A percentile compares a stretch with the other conserved stretches of the same genome.
Evolutionary conservation across 202 grass and related monocot genomes (phyloP).

Genomic region (Panicum hallii): DNA sequence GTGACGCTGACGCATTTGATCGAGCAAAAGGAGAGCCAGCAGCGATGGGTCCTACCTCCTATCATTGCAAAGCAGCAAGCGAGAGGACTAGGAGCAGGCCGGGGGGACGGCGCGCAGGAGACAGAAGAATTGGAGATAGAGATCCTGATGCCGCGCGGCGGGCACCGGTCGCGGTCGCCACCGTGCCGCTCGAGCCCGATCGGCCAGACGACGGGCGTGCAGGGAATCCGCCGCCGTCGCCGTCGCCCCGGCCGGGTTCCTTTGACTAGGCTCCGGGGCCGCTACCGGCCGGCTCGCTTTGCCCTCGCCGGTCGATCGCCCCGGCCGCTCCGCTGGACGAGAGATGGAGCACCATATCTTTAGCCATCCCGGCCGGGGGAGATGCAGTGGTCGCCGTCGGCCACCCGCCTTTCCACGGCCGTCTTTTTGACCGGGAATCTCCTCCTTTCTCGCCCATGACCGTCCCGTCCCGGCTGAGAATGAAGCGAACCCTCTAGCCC

Average conservation of each 20-base stretch:
- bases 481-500: conserved; percentile 3
- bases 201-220: conserved; percentile 13
- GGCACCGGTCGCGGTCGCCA: background rate
- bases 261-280: conserved; percentile 38
- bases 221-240: conserved; percentile 50
- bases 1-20: background rate
- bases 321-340: background rate
- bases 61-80: background rate
- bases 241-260: conserved; percentile 34
- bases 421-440: conserved; percentile 74
- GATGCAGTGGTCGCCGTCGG: conserved; percentile 39
- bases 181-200: conserved; percentile 29
- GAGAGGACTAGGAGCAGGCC: background rate
- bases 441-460: conserved; percentile 32
- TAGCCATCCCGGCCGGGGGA: conserved; percentile 3
- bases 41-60: background rate
- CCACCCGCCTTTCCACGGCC: conserved; percentile 46
- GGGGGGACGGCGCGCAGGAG: background rate
- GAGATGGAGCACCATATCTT: conserved; percentile 35
- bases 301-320: background rate
- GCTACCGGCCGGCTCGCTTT: too few species aligned
- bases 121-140: conserved; percentile 7
- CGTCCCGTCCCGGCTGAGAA: background rate
- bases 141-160: conserved; percentile 20
- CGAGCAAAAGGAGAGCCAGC: background rate